phyloP scores from a whole-genome alignment of 345 rosid species.

The Populus deltoides region DNA sequence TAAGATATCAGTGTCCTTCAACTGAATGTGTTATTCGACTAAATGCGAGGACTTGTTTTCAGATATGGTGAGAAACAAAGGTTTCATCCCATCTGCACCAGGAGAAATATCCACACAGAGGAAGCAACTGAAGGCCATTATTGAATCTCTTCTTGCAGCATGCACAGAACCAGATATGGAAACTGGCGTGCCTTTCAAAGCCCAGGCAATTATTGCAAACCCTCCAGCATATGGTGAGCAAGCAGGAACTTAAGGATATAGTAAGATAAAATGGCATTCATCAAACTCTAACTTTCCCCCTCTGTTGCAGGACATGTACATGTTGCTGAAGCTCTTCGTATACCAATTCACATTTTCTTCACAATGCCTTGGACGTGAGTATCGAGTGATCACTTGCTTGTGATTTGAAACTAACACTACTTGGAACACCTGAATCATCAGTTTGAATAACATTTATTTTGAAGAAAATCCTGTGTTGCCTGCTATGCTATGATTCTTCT shows the following conservation, averaged over 20 bases:
- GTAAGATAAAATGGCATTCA: background rate
- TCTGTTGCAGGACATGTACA: conserved; percentile 80
- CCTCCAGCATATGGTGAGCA: conserved; percentile 93
- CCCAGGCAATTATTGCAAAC: conserved; percentile 96
- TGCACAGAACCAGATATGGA: conserved; percentile 84
- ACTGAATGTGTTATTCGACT: background rate
- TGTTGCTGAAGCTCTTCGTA: conserved; percentile 97
- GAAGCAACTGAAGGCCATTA: conserved; percentile 89
- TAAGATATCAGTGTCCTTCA: background rate
- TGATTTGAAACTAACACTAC: conserved; percentile 9
- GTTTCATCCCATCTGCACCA: conserved; percentile 91
- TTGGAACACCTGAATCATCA: background rate
- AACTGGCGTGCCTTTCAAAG: conserved; percentile 69
- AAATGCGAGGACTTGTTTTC: conserved; percentile 16
- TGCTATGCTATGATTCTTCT: background rate
- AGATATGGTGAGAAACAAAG: conserved; percentile 99
- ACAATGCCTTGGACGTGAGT: conserved; percentile 99
- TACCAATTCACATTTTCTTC: conserved; percentile 96
- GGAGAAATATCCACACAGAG: conserved; percentile 86
- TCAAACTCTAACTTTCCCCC: conserved; percentile 14
- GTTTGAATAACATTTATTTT: background rate
- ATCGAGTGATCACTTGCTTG: conserved; percentile 5
- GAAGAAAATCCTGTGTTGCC: background rate
- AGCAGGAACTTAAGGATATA: background rate
- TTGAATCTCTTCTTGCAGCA: conserved; percentile 93